Conservation (phyloP, 2,329 filamentous ascomycete genomes). For the Graphilbum fragrans region DNA sequence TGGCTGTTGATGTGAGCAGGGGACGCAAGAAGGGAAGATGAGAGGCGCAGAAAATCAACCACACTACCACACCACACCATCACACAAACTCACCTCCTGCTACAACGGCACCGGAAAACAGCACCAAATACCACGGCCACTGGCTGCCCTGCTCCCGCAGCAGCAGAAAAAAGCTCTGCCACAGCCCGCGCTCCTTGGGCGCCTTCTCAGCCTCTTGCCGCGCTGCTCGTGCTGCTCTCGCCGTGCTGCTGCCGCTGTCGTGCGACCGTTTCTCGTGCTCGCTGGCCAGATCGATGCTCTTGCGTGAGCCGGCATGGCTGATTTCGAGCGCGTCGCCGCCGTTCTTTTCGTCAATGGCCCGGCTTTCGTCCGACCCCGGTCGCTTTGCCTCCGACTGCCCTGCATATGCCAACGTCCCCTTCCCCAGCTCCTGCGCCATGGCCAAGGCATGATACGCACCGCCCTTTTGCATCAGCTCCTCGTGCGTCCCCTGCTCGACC, state of each 20-base stretch:
- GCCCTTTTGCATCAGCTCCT: constrained; percentile 45
- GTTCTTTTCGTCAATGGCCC: too few species aligned
- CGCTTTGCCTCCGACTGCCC: constrained; percentile 10
- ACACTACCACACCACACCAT: too few species aligned
- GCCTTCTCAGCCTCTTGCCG: not conserved
- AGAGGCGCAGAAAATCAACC: constrained; percentile 14
- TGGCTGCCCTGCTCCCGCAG: constrained; percentile 38
- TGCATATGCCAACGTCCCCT: too few species aligned
- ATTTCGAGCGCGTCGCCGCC: too few species aligned
- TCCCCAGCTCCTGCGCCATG: constrained; percentile 38
- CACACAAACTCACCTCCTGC: constrained; percentile 18
- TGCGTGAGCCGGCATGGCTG: too few species aligned
- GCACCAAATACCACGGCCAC: constrained; percentile 35
- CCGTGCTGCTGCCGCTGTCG: too few species aligned
- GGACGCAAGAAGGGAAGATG: constrained; percentile 18
- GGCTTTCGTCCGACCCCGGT: not conserved
- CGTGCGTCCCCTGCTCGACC: constrained; percentile 63
- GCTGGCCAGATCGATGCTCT: too few species aligned
- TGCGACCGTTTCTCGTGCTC: too few species aligned
- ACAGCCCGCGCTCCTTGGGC: not conserved
- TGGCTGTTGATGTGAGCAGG: constrained; percentile 9
- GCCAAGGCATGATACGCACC: constrained; percentile 58
- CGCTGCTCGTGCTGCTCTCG: too few species aligned
- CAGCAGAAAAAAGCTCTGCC: constrained; percentile 36
- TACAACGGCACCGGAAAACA: constrained; percentile 27